phyloP scores from a whole-genome alignment of 2,329 filamentous ascomycete species.

The Colletotrichum echinochloae region DNA sequence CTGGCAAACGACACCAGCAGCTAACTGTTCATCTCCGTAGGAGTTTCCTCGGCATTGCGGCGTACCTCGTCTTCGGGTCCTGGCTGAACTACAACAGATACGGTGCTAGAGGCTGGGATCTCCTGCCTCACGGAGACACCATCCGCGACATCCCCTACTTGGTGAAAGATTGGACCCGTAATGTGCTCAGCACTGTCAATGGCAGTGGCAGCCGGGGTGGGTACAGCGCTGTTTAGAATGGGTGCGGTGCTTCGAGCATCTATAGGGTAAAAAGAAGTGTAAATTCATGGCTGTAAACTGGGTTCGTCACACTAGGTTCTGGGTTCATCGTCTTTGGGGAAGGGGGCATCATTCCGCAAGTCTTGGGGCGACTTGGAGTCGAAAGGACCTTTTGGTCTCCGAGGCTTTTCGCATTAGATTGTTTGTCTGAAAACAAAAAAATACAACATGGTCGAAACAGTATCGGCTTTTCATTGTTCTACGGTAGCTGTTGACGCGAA shows the following conservation, averaged over 20 bases:
- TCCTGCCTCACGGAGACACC: slow-evolving; percentile 91
- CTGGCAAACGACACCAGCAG: slow-evolving; percentile 13
- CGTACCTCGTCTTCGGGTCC: slow-evolving; percentile 96
- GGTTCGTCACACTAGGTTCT: slow-evolving; percentile 15
- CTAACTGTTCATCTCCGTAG: slow-evolving; percentile 59
- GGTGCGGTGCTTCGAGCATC: too few species aligned
- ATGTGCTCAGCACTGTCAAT: slow-evolving; percentile 85
- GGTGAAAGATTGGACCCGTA: slow-evolving; percentile 86
- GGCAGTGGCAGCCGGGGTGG: slow-evolving; percentile 87
- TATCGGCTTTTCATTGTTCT: background rate
- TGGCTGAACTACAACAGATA: slow-evolving; percentile 99
- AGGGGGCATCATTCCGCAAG: slow-evolving; percentile 32
- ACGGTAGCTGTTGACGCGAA: background rate
- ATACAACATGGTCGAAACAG: slow-evolving; percentile 10
- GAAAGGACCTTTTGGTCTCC: slow-evolving; percentile 20
- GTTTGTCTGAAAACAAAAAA: slow-evolving; percentile 15
- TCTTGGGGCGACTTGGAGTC: slow-evolving; percentile 30
- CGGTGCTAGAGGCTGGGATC: slow-evolving; percentile 93
- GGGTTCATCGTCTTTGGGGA: slow-evolving; percentile 19
- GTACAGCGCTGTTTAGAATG: slow-evolving; percentile 87
- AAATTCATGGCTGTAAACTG: slow-evolving; percentile 33
- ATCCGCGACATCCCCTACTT: slow-evolving; percentile 94
- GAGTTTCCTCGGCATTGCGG: slow-evolving; percentile 83
- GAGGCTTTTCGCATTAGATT: slow-evolving; percentile 34
- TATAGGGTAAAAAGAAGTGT: slow-evolving; percentile 2